Evolutionary conservation across 768 basidiomycete genomes (phyloP).

Genomic region (Ramaria sp.): DNA sequence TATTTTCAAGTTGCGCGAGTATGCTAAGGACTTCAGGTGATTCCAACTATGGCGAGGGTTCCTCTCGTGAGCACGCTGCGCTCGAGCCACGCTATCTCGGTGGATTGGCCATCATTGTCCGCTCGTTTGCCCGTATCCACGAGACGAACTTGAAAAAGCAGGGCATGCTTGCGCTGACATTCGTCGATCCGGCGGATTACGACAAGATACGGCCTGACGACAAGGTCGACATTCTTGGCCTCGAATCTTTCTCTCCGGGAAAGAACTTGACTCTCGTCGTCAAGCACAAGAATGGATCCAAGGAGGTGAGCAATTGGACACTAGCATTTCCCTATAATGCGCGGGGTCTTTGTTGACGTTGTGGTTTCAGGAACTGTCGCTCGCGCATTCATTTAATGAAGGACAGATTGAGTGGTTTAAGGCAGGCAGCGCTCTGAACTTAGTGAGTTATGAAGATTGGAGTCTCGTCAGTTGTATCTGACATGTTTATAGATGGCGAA

Average conservation of each 20-base stretch:
- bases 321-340: background rate
- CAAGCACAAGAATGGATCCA: conserved; percentile 75
- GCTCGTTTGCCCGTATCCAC: conserved; percentile 96
- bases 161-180: conserved; percentile 95
- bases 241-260: conserved; percentile 83
- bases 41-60: conserved; percentile 95
- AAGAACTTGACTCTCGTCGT: conserved; percentile 77
- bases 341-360: conserved; percentile 2
- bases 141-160: conserved; percentile 99
- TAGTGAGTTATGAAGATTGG: conserved; percentile 31
- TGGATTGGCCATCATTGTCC: conserved; percentile 90
- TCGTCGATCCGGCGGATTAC: conserved; percentile 87
- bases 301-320: conserved; percentile 37
- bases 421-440: conserved; percentile 88
- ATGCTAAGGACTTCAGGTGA: conserved; percentile 24
- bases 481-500: background rate
- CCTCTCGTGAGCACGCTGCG: conserved; percentile 95
- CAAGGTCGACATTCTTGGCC: conserved; percentile 79
- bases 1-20: conserved; percentile 13
- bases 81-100: conserved; percentile 93
- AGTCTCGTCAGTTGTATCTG: background rate
- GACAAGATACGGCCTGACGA: conserved; percentile 84
- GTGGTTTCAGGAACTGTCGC: conserved; percentile 45
- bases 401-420: conserved; percentile 99
- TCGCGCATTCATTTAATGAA: conserved; percentile 93